Evolutionary conservation across 257 asterid genomes (phyloP).

Genomic region (Verbena officinalis): DNA sequence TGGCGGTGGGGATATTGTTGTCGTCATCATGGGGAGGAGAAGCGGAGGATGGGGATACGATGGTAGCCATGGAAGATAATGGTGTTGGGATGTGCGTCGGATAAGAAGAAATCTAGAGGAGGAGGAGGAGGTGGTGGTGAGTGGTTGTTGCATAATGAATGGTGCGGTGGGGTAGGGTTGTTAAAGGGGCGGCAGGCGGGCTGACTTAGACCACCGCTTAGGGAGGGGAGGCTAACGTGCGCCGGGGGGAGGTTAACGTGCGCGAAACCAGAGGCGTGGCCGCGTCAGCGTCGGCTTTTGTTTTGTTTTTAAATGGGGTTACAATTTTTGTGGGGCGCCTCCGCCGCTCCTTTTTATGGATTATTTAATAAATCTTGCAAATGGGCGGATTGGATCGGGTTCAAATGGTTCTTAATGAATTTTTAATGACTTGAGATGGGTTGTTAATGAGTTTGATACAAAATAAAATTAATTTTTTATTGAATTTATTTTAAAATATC

Average conservation of each 20-base stretch:
- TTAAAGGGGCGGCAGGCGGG: slow-evolving; percentile 39
- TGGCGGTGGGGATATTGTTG: slow-evolving; percentile 42
- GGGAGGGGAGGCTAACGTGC: slow-evolving; percentile 29
- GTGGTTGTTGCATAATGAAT: slow-evolving; percentile 48
- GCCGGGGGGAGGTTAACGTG: slow-evolving; percentile 32
- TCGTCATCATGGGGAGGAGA: slow-evolving; percentile 34
- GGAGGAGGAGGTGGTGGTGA: slow-evolving; percentile 12
- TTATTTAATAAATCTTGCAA: too few relatives aligned
- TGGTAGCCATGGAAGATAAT: slow-evolving; percentile 28
- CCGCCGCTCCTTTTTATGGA: slow-evolving; percentile 22
- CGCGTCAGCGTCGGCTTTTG: slow-evolving; percentile 8
- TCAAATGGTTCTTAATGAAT: too few relatives aligned
- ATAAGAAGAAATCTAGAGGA: slow-evolving; percentile 9
- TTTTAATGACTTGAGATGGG: too few relatives aligned
- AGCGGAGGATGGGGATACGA: slow-evolving; percentile 25
- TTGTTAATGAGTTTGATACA: too few relatives aligned
- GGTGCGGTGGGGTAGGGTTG: slow-evolving; percentile 25
- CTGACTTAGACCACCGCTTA: slow-evolving; percentile 59
- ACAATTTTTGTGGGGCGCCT: slow-evolving; percentile 2
- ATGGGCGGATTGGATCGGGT: too few relatives aligned
- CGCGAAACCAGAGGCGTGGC: slow-evolving; percentile 43
- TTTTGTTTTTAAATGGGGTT: background rate
- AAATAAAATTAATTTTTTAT: too few relatives aligned
- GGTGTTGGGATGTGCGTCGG: background rate
- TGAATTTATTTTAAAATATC: too few relatives aligned